These are phyloP conservation scores for Tagetes patula DNA, from an alignment of 129 eudicot genomes.

Conservation along the genomic window DNA sequence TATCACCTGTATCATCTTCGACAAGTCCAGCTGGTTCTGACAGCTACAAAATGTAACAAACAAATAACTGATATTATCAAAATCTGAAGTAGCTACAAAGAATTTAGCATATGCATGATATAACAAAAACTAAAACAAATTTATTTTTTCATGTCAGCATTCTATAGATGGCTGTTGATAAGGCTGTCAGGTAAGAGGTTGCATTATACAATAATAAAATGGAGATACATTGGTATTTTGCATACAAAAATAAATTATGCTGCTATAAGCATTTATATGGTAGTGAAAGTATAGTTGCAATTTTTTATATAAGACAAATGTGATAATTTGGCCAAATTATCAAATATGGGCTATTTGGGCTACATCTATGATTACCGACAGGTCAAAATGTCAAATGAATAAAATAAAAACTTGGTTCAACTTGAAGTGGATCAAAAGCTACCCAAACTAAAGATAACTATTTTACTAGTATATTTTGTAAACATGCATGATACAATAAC, in stretches of 20 bases:
- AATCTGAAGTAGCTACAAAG: background rate
- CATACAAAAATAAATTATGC: background rate
- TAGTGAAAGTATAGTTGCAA: background rate
- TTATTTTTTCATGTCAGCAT: background rate
- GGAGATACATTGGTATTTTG: background rate
- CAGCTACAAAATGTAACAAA: slow-evolving; percentile 50
- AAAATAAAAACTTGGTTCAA: background rate
- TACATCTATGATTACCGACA: background rate
- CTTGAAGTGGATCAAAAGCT: background rate
- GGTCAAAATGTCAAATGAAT: background rate
- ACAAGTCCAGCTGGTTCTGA: slow-evolving; percentile 97
- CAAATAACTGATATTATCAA: background rate
- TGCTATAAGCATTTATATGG: background rate
- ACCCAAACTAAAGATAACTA: background rate
- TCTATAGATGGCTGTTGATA: background rate
- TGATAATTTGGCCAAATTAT: background rate
- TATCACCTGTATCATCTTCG: slow-evolving; percentile 70
- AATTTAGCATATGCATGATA: background rate
- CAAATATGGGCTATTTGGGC: background rate
- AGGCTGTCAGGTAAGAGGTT: background rate
- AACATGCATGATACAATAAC: background rate
- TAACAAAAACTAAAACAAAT: background rate
- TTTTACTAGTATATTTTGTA: slow-evolving; percentile 2
- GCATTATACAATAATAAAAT: background rate
- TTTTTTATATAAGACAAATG: background rate